Evolutionary conservation across 2,329 filamentous ascomycete genomes (phyloP), one percentile per base, ranked within the genome.

Genomic region (Ceratocystis colombiana): DNA sequence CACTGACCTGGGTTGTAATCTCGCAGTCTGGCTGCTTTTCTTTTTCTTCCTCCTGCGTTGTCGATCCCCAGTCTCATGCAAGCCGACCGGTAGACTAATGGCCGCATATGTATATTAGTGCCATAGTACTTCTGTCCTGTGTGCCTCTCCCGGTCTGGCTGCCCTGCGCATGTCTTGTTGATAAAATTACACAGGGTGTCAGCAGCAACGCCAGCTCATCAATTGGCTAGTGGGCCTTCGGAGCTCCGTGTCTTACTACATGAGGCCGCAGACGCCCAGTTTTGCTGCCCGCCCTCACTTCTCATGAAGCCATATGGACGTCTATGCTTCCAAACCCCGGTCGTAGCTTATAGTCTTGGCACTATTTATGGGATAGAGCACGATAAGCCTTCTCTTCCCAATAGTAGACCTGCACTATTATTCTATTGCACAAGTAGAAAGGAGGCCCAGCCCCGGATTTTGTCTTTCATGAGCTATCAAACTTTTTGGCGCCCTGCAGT

Each of bases 161-260:
- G 25, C 55, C 55, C 28, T 33, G 28, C 55, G 3, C 22, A 37
- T 37, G 55, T 59, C 17, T 59, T 8, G 8, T 59, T 8, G 8
- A 30, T 33, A 7, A 33, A 3, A 59, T 33, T 37, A 6, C 17
- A 22, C 48, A 59, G 5, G 5, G 3, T 59, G 55, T 59, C 55
- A 59, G 55, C 55, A 37, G 28, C 5, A 59, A 8, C 17, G n/a
- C 55, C 22, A n/a, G 15, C 55, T 30, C 55, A 37, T n/a, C 15
- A 1, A 37, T 20, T 59, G 28, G 55, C 3, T 8, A n/a, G 55
- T n/a, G 7, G 17, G 5, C 5, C 55, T 59, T 59, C 55, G 55
- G 55, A 59, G 28, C 55, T 59, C 55, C 55, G 55, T n/a, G 10
- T 15, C 55, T 59, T 28, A 59, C 55, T 59, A 30, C 55, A 37